Evolutionary conservation across 2,329 filamentous ascomycete species (phyloP).

Genomic region (Colletotrichum higginsianum): DNA sequence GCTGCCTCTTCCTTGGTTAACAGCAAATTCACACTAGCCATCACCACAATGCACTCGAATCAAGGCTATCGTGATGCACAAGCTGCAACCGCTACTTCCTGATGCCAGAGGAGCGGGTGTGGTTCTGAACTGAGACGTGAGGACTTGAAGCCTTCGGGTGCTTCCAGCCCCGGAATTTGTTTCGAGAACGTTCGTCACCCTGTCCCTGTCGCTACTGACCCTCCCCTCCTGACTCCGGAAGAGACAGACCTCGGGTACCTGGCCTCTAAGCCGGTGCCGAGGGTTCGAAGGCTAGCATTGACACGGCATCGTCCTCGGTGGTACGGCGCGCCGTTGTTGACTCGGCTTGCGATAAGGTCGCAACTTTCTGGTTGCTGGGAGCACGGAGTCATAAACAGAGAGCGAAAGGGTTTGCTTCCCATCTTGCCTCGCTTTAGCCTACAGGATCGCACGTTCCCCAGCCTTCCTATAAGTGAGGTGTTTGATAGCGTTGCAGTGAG

Average conservation of each 20-base stretch:
- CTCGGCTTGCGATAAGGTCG: neutral
- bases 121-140: neutral
- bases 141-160: neutral
- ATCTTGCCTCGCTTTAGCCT: neutral
- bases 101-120: neutral
- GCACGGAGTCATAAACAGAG: neutral
- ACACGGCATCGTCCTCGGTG: neutral
- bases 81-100: neutral
- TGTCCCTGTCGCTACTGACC: constrained; percentile 7
- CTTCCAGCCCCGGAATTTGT: constrained; percentile 6
- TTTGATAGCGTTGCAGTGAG: constrained; percentile 11
- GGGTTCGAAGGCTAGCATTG: neutral
- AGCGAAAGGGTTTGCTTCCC: neutral
- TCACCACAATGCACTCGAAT: neutral
- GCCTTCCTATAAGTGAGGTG: neutral
- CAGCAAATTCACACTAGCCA: neutral
- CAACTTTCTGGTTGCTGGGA: constrained; percentile 3
- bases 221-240: constrained; percentile 2
- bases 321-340: neutral
- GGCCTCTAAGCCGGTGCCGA: neutral
- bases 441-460: constrained; percentile 4
- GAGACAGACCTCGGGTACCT: neutral
- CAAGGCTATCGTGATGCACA: neutral
- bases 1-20: neutral
- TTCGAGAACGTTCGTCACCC: neutral